Percentiles rank a stretch among this genome's conserved stretches.
These are phyloP conservation scores for Cryphonectria parasitica DNA, from an alignment of 2,329 filamentous ascomycete genomes.

Conservation along the genomic window DNA sequence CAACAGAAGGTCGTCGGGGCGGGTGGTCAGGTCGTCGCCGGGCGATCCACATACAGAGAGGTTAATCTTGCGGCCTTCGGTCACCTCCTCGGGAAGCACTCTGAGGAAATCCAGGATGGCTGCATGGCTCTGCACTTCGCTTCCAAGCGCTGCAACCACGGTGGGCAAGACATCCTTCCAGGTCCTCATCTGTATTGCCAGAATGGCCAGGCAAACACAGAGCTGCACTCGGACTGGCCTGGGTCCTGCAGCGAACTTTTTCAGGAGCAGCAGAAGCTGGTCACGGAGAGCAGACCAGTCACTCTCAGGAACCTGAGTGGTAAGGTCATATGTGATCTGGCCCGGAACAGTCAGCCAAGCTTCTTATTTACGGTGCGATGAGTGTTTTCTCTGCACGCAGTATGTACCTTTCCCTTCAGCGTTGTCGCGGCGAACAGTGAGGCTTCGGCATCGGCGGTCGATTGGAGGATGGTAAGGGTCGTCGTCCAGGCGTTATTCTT, in stretches of 20 bases:
- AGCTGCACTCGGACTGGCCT: slow-evolving; percentile 88
- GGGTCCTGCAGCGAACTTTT: slow-evolving; percentile 79
- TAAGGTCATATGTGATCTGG: slow-evolving; percentile 94
- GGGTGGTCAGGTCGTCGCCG: slow-evolving; percentile 50
- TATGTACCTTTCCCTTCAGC: slow-evolving; percentile 88
- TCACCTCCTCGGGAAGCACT: slow-evolving; percentile 97
- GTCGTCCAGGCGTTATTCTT: slow-evolving; percentile 94
- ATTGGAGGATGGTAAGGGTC: slow-evolving; percentile 84
- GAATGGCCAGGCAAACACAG: slow-evolving; percentile 89
- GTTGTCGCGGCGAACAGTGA: slow-evolving; percentile 97
- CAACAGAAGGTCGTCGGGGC: slow-evolving; percentile 38
- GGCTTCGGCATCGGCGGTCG: slow-evolving; percentile 77
- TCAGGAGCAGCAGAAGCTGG: slow-evolving; percentile 81
- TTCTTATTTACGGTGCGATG: slow-evolving; percentile 15
- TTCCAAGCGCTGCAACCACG: slow-evolving; percentile 78
- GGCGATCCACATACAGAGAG: slow-evolving; percentile 88
- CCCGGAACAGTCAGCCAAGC: slow-evolving; percentile 27
- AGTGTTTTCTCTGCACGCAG: slow-evolving; percentile 20
- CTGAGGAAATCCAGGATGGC: slow-evolving; percentile 95
- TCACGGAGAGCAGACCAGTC: slow-evolving; percentile 78
- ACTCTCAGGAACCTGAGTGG: slow-evolving; percentile 76
- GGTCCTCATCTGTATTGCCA: slow-evolving; percentile 93
- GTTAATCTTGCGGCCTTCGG: slow-evolving; percentile 98
- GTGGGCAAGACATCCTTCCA: slow-evolving; percentile 92
- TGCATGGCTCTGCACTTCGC: slow-evolving; percentile 76